Evolutionary conservation across 23 red algal species (phyloP), one percentile per base, ranked within the genome.

Genomic region (Gracilaria caudata): DNA sequence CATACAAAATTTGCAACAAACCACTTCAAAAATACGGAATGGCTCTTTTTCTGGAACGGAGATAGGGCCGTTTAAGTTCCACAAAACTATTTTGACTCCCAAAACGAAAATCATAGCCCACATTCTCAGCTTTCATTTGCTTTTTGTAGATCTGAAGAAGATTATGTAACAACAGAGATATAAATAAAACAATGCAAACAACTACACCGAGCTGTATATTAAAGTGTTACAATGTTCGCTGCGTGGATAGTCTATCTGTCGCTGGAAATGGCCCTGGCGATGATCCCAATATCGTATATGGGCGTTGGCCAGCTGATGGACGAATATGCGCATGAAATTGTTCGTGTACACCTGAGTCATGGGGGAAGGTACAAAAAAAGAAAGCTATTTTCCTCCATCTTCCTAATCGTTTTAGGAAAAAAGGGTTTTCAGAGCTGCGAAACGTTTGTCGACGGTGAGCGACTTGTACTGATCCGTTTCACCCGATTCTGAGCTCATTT

Each of bases 21-120:
- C 60, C 24, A 65, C 29, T 32, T 65, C 23, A 65, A 65, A 65
- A 65, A 65, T 32, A 32, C 60, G 60, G 32, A 65, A 65, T 32
- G 60, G 60, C 60, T 32, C 60, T 35, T 28, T 65, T 28, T 9
- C n/a, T 30, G 25, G 60, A 65, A 65, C 60, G 26, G 60, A 65
- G 60, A 65, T 65, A 65, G 26, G 60, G 32, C 24, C 60, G 29
- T 65, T 65, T 65, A 13, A 29, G 60, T 65, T 1, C 29, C 60
- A 34, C n/a, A 65, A 65, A 6, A 29, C 60, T 16, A 19, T 28
- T 9, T 65, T 32, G 32, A 23, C 24, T 65, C 26, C 32, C n/a
- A 65, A 65, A 65, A 65, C 32, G n/a, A 65, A 65, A 65, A 23
- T 65, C 29, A 23, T 32, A 65, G 60, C 26, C 5, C 60, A 17